Conservation (phyloP, 768 basidiomycete genomes). For the Boletus rubescentipes region DNA sequence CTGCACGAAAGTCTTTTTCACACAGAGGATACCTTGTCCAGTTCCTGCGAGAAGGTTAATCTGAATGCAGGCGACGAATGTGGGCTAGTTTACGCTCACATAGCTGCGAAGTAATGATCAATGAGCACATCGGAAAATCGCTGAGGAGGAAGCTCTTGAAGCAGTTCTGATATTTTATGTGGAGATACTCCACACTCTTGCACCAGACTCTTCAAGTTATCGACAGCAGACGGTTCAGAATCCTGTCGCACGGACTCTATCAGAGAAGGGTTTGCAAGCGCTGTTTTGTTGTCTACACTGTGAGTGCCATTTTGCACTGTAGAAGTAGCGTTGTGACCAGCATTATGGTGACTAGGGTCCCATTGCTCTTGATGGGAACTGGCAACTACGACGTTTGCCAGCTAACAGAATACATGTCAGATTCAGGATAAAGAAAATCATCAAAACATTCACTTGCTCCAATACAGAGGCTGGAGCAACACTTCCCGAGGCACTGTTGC, state of each 20-base stretch:
- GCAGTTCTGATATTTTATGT: constrained; percentile 84
- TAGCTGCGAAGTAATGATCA: constrained; percentile 74
- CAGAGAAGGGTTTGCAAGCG: constrained; percentile 30
- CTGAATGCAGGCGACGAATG: background rate
- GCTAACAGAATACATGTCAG: constrained; percentile 36
- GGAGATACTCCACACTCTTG: constrained; percentile 92
- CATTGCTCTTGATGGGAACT: constrained; percentile 31
- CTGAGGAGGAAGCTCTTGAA: constrained; percentile 83
- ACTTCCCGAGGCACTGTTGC: constrained; percentile 80
- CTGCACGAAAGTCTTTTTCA: constrained; percentile 74
- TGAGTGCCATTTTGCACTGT: constrained; percentile 26
- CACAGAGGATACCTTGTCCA: constrained; percentile 93
- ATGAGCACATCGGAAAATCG: constrained; percentile 74
- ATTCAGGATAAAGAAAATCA: constrained; percentile 11
- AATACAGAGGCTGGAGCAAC: constrained; percentile 77
- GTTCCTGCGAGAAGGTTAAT: constrained; percentile 51
- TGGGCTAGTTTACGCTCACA: constrained; percentile 45
- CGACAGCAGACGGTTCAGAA: constrained; percentile 57
- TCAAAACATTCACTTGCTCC: constrained; percentile 59
- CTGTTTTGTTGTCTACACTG: constrained; percentile 25
- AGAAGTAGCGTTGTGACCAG: constrained; percentile 9
- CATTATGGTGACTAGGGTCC: constrained; percentile 22
- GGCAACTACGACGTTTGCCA: constrained; percentile 54
- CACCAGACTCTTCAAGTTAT: constrained; percentile 81
- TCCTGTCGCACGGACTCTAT: constrained; percentile 45